Base-by-base conservation (phyloP, 225 moss, liverwort and hornwort species). In the Asterella californica region DNA sequence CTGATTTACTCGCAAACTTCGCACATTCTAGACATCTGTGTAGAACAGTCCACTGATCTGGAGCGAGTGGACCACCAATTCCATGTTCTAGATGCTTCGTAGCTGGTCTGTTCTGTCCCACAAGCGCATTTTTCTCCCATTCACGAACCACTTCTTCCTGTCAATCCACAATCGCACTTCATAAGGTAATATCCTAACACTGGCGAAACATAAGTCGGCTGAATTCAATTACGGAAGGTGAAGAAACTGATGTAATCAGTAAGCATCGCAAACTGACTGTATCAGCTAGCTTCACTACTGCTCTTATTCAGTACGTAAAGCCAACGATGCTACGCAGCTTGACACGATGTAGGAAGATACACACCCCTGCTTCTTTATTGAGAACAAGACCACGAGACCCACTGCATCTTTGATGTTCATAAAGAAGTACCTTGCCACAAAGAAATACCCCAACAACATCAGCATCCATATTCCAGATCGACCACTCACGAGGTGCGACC, bases 331-430 rank as follows among this genome's bases (percentile, higher is more conserved):
- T 69, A 36, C 19, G 52, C 67, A 77, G 79, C 72, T 42, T 62
- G 49, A 73, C 48, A 72, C 33, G 25, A 67, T 59, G 42, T 68
- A 46, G 60, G 45, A 34, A 77, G 82, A 83, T 75, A 46, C 63
- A 85, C 64, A 93, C 91, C 86, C 87, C 83, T 66, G 80, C 80
- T 76, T 89, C 87, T 78, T 88, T 91, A 83, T 93, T 93, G 79
- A 93, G 89, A 72, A 93, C 87, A 68, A 93, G 84, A 50, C 93
- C 91, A 82, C 91, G 90, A 76, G 93, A 91, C 66, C 93, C 93
- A 85, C 89, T 88, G 79, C 93, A 93, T 79, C 89, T 87, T 80
- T 93, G 87, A 77, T 93, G 93, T 79, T 93, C 91, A 76, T 93
- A 93, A n/a, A 93, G 76, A 65, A 93, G 79, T 76, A 93, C 91